These are phyloP conservation scores for Carallia brachiata DNA, from an alignment of 345 rosid genomes.

Conservation along the genomic window DNA sequence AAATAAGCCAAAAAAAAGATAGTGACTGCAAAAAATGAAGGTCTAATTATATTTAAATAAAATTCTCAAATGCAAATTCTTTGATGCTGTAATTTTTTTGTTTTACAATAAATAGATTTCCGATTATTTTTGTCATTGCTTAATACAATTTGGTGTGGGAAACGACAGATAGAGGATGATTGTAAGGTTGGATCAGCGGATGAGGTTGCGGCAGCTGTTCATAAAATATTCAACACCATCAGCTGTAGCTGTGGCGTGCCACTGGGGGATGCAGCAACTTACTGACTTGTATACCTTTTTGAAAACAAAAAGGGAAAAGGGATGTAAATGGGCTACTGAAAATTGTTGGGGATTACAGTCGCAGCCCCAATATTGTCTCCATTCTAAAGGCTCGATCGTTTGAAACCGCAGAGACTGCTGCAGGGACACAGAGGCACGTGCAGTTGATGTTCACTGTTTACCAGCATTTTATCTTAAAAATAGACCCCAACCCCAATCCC, in stretches of 20 bases:
- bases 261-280: not conserved
- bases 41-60: too few relatives aligned
- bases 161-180: constrained; percentile 61
- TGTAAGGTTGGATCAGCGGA: constrained; percentile 60
- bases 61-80: too few relatives aligned
- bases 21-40: too few relatives aligned
- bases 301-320: not conserved
- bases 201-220: constrained; percentile 58
- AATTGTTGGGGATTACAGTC: not conserved
- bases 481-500: too few relatives aligned
- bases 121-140: not conserved
- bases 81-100: too few relatives aligned
- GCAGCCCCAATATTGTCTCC: constrained; percentile 11
- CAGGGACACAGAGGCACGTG: constrained; percentile 1
- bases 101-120: not conserved
- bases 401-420: constrained; percentile 3
- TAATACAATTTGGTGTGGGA: not conserved
- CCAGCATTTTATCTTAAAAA: too few relatives aligned
- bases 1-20: too few relatives aligned
- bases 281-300: constrained; percentile 5
- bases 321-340: not conserved
- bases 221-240: constrained; percentile 60
- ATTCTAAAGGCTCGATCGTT: not conserved
- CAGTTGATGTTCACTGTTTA: too few relatives aligned
- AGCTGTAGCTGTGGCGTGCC: constrained; percentile 24